Conservation (phyloP, 306 rosid species). For the Cercis canadensis region DNA sequence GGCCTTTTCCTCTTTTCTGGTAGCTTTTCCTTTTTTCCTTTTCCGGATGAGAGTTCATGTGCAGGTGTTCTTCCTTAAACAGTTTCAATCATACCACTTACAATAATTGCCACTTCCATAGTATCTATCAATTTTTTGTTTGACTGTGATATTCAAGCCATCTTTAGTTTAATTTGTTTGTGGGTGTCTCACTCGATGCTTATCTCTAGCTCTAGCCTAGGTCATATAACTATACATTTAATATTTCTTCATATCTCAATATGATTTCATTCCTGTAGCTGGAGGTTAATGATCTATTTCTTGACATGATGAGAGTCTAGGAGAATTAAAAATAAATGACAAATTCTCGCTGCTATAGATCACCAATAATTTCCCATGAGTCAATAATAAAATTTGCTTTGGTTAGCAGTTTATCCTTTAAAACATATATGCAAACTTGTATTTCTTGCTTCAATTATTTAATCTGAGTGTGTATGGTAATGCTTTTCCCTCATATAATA, state of each 20-base stretch:
- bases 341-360: no score
- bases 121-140: not conserved
- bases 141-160: not conserved
- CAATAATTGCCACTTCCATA: conserved; percentile 33
- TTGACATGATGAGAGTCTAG: no score
- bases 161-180: conserved; percentile 13
- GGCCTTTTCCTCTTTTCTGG: conserved; percentile 4
- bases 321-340: no score
- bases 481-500: not conserved
- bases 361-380: not conserved
- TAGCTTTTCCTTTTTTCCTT: conserved; percentile 20
- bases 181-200: not conserved
- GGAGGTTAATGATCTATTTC: no score
- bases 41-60: conserved; percentile 9
- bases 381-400: not conserved
- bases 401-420: not conserved
- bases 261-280: no score
- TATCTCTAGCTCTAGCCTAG: no score
- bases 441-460: not conserved
- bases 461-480: conserved; percentile 3
- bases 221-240: no score
- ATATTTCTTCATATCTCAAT: no score
- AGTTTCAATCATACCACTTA: conserved; percentile 12
- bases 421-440: not conserved
- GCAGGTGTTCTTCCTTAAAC: conserved; percentile 24